phyloP scores from a whole-genome alignment of 495 filamentous ascomycete species.

The Aspergillus indologenus region DNA sequence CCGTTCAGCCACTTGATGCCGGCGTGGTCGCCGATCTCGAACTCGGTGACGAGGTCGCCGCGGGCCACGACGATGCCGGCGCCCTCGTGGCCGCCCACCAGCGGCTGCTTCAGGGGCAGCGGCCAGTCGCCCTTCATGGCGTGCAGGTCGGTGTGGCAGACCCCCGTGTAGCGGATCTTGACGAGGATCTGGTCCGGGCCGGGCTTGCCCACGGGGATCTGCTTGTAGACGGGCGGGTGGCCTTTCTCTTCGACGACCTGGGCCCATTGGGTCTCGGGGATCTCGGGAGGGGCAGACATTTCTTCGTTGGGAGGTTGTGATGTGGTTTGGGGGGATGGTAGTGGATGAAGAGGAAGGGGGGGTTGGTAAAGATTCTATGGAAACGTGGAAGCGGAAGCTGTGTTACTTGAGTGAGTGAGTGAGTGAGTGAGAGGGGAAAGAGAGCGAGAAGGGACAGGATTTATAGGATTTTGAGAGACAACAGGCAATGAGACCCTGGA shows the following conservation, averaged over 20 bases:
- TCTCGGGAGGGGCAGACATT: conserved; percentile 24
- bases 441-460: background rate
- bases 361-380: background rate
- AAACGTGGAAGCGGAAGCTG: background rate
- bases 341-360: background rate
- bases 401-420: background rate
- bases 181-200: conserved; percentile 85
- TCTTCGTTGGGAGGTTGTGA: background rate
- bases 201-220: conserved; percentile 75
- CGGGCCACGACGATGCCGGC: conserved; percentile 81
- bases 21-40: conserved; percentile 75
- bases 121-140: conserved; percentile 90
- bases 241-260: conserved; percentile 79
- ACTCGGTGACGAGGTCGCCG: conserved; percentile 67
- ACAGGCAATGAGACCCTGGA: background rate
- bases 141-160: conserved; percentile 88
- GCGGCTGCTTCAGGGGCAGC: conserved; percentile 67
- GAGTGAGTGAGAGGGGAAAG: background rate
- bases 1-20: conserved; percentile 94
- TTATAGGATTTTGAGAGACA: background rate
- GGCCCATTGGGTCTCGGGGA: conserved; percentile 81
- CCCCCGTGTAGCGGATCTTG: conserved; percentile 89
- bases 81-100: conserved; percentile 95
- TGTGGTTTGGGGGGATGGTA: background rate
- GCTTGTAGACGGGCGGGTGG: conserved; percentile 72